Evolutionary conservation across 179 eudicot genomes (phyloP), one percentile per base, ranked within the genome.

Genomic region (Actinidia arguta): DNA sequence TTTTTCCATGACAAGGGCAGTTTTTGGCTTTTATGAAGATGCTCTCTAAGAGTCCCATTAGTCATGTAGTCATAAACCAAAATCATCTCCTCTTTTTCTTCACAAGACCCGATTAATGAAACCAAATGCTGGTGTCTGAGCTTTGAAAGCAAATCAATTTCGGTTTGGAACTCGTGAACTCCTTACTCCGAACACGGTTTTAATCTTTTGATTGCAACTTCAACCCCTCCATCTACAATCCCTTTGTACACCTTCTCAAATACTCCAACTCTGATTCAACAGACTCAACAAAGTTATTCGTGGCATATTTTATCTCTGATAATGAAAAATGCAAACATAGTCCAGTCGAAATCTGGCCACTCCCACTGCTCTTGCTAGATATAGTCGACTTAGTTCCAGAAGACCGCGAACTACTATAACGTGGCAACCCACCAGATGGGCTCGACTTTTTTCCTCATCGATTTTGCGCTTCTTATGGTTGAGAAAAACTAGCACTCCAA

Each of bases 151-250:
- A 88, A 75, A 44, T 88, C 82, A n/a, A 88, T 88, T 58, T 88
- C 90, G 25, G 86, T 88, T 24, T 70, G 82, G 79, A 88, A 88
- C 78, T 88, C 90, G 18, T 86, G 80, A 31, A 82, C 70, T 11
- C 90, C 90, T 86, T 88, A 88, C 13, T 86, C 85, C 6, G 90
- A 86, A 24, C 81, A 85, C 8, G 90, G 90, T 67, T 86, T 88
- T 59, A 87, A 78, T 79, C 90, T 79, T 76, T 88, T 88, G 27
- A 88, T 84, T 52, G 90, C 90, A 27, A 88, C 90, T 39, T 54
- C 50, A 1, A 63, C 81, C 47, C 79, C 74, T 80, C 82, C 85
- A 72, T 84, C 85, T 17, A 86, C 44, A 10, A 44, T 10, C 0
- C 90, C 90, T 79, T 76, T 83, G 55, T 85, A 87, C 3, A 87